Evolutionary conservation across 129 eudicot genomes (phyloP).

Genomic region (Flaveria ramosissima): DNA sequence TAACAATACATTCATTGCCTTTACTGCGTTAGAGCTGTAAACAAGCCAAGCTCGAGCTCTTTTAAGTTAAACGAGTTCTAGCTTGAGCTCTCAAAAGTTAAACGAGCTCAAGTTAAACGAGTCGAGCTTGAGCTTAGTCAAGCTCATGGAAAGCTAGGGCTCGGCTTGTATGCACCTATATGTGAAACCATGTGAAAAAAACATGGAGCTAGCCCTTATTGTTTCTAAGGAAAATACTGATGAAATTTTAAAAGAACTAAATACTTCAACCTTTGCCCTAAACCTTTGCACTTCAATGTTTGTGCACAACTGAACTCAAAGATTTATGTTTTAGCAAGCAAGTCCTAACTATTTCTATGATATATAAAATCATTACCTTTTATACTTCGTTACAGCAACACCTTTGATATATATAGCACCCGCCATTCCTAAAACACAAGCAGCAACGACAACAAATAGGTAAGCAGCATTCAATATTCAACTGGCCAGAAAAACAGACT

Average conservation of each 20-base stretch:
- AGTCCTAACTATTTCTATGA: neutral
- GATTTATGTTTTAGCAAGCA: neutral
- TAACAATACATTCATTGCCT: slow-evolving; percentile 35
- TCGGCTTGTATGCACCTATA: neutral
- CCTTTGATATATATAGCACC: slow-evolving; percentile 96
- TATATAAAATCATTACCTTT: slow-evolving; percentile 43
- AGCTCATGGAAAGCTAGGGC: neutral
- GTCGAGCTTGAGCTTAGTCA: neutral
- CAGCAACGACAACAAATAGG: slow-evolving; percentile 10
- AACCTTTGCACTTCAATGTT: neutral
- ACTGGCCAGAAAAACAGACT: neutral
- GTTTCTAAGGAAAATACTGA: neutral
- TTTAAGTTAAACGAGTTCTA: neutral
- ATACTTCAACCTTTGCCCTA: neutral
- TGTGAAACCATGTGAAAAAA: too few species aligned
- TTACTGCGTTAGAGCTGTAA: slow-evolving; percentile 56
- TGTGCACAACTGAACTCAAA: neutral
- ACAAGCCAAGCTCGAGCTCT: neutral
- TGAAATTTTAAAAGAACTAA: neutral
- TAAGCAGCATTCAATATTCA: slow-evolving; percentile 19
- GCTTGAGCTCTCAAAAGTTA: neutral
- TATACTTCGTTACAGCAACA: slow-evolving; percentile 82
- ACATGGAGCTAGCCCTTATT: too few species aligned
- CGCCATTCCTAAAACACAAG: slow-evolving; percentile 71
- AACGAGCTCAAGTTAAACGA: neutral